Evolutionary conservation across 2,329 filamentous ascomycete species (phyloP), one percentile per base, ranked within the genome.

Genomic region (Hypoxylon sp.): DNA sequence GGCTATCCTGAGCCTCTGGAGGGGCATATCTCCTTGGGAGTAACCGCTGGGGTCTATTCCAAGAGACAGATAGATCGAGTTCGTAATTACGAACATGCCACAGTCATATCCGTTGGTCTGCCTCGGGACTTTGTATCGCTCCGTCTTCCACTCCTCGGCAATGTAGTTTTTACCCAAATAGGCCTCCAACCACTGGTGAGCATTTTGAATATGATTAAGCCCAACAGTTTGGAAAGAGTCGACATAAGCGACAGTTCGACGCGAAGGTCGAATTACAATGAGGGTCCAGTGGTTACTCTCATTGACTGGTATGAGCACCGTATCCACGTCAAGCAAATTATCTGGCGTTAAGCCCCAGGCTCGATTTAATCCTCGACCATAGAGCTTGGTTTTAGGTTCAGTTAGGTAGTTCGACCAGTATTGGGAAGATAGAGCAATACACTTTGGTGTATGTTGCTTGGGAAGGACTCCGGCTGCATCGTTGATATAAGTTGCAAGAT

Each of bases 31-130:
- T 0, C 75, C 68, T 34, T 84, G 78, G 1, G 76, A 71, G 62
- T 91, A 88, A 2, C 76, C 75, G 60, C 81, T 78, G 1, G 86
- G 85, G 63, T 82, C 83, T 16, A 88, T 70, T 1, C 86, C 86
- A 30, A 88, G 73, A 0, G 84, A 81, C 34, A 88, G 72, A 59
- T 88, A 91, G 50, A 93, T 84, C 14, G 87, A 89, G 73, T 94
- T 95, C 16, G 91, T 87, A 69, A 92, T 88, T 12, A 90, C 87
- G 75, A 93, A 92, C 2, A 93, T 87, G n/a, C 92, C 92, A 70
- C 92, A 94, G 75, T 94, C 92, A 73, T 85, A 88, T 1, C 85
- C 84, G 73, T 94, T 94, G 25, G 79, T 82, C 76, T 94, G 91
- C 2, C 68, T 72, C 0, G 87, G 84, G 34, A 85, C 86, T 14